These are phyloP conservation scores for Apiospora sp. DNA, from an alignment of 2,329 filamentous ascomycete species.

Conservation along the genomic window DNA sequence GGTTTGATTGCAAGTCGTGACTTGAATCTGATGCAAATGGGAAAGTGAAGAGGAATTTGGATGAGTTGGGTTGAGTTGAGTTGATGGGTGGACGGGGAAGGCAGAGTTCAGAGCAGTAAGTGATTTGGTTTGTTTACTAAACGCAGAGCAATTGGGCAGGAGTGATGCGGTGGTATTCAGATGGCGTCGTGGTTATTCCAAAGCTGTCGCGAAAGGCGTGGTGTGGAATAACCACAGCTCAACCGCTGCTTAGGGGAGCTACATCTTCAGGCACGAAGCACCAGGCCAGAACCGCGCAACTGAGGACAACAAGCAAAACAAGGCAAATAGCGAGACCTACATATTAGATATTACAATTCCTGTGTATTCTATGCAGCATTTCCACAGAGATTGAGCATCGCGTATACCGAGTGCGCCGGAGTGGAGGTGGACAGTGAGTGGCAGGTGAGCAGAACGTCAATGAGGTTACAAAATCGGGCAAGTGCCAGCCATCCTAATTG, in stretches of 20 bases:
- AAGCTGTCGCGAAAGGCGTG: background rate
- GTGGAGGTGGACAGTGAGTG: background rate
- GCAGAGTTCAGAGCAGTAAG: background rate
- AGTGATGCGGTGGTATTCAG: background rate
- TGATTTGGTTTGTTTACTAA: background rate
- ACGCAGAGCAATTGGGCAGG: background rate
- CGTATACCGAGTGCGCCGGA: background rate
- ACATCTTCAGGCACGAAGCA: background rate
- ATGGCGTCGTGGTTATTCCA: background rate
- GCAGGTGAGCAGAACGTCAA: background rate
- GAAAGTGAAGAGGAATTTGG: background rate
- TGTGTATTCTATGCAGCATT: background rate
- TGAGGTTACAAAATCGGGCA: conserved; percentile 17
- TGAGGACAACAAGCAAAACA: background rate
- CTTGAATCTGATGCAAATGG: background rate
- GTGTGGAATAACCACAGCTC: background rate
- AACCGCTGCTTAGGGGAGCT: background rate
- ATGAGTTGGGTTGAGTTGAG: background rate
- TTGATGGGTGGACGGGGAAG: background rate
- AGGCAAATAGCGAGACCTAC: background rate
- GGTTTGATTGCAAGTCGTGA: background rate
- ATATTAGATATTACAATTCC: background rate
- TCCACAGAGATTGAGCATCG: background rate
- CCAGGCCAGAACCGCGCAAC: background rate
- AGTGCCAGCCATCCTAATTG: conserved; percentile 11